Evolutionary conservation across 257 asterid species (phyloP), one percentile per base, ranked within the genome.

Genomic region (Solanum arcanum): DNA sequence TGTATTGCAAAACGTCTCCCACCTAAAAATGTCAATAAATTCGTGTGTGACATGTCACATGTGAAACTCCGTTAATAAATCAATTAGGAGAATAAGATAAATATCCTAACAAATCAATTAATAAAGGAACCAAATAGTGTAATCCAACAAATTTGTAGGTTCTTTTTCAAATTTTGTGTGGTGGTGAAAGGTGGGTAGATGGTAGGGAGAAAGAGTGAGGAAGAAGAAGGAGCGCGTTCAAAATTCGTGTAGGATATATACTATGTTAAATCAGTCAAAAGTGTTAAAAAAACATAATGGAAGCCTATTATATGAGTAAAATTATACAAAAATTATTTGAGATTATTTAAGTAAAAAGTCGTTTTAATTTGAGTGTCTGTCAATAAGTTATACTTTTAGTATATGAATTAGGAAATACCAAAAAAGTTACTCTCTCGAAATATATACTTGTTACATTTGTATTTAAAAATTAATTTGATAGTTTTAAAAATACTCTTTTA

Each of bases 251-350:
- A 64, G 33, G 4, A 64, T 1, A 64, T 12, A 1, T 64, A n/a
- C 0, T 64, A 64, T n/a, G 0, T 12, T n/a, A 25, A 12, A 3
- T 64, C 4, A n/a, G 72, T 0, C 0, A n/a, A n/a, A n/a, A 64
- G 16, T 64, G 4, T 64, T 18, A n/a, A 64, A 64, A 64, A 64
- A 1, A n/a, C 9, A 2, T 8, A 60, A 60, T 0, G 25, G 29
- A 0, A 21, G 0, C 13, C 27, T 60, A 1, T 1, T 60, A 21
- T 60, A 21, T 60, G 0, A 60, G 12, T 60, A 59, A 56, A 56
- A 3, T 56, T 56, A 11, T 56, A 18, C 11, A 56, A 56, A 52
- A 18, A 18, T 56, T 20, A 18, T 56, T 56, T 20, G 0, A 56
- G 25, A 56, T 56, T 56, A 7, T 56, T 4, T 56, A 59, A 59